phyloP scores from a whole-genome alignment of 208 protist species.

The Trypanosoma theileri region DNA sequence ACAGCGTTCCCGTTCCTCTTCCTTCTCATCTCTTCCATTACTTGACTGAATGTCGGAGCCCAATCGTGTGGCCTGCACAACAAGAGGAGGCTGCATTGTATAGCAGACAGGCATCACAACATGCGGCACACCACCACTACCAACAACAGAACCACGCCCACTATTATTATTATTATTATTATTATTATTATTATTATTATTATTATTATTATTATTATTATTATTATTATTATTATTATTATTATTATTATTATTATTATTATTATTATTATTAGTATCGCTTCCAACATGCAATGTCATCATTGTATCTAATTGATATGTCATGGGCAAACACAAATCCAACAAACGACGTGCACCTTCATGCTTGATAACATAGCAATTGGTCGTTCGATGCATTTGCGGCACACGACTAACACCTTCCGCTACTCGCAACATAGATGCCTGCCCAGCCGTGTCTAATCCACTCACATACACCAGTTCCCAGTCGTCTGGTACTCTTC shows the following conservation, averaged over 20 bases:
- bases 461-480: slow-evolving; percentile 84
- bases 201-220: neutral
- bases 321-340: slow-evolving; percentile 60
- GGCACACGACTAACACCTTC: slow-evolving; percentile 67
- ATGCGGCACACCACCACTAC: slow-evolving; percentile 28
- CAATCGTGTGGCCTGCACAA: slow-evolving; percentile 55
- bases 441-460: slow-evolving; percentile 71
- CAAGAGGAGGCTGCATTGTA: slow-evolving; percentile 81
- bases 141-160: too few relatives aligned
- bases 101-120: slow-evolving; percentile 67
- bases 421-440: slow-evolving; percentile 29
- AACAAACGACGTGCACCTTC: slow-evolving; percentile 61
- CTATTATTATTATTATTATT: slow-evolving; percentile 1
- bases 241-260: slow-evolving; percentile 1
- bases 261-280: neutral
- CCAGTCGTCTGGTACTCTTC: slow-evolving; percentile 60
- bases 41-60: slow-evolving; percentile 76
- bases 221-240: slow-evolving; percentile 1
- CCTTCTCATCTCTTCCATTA: slow-evolving; percentile 21
- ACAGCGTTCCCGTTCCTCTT: slow-evolving; percentile 29
- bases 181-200: slow-evolving; percentile 1
- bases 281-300: slow-evolving; percentile 70
- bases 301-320: slow-evolving; percentile 82
- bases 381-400: slow-evolving; percentile 85
- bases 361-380: slow-evolving; percentile 70